Base-by-base conservation (phyloP, 495 filamentous ascomycete genomes). In the Staphylotrichum tortipilum region DNA sequence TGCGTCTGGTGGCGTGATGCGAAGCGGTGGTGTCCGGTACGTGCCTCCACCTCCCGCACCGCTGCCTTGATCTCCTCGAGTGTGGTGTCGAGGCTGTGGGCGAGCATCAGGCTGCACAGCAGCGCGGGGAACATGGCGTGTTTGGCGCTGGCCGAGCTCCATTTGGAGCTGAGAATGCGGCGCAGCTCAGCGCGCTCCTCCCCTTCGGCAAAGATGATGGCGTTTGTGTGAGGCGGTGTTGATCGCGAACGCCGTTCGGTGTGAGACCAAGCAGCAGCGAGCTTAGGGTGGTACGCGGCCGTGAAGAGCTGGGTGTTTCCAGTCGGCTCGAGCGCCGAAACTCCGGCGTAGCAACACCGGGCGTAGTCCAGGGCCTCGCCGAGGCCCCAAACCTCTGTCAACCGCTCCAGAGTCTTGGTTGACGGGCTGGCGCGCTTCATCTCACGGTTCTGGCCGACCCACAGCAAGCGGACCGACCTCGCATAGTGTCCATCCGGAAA, bases 81-180 rank as follows among this genome's bases (percentile, higher is more conserved):
- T 5, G 56, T 63, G 14, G 11, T 43, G 43, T 66, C 54, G 4
- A 66, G 48, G 19, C 57, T 52, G 15, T 52, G 54, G 36, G 53
- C 53, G 7, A 66, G 53, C 45, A 60, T 46, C 24, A 66, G 26
- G 21, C 47, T 50, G 37, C 52, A 60, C 0, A 64, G 11, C 4
- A 64, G 35, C 24, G 58, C 56, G 0, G 63, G 63, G 21, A 66
- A 66, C 58, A 64, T 64, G 44, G 61, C 18, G 31, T 60, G 50
- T 5, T 22, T 26, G 10, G 45, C 28, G 4, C 53, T 47, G 3
- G 38, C 4, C 0, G 42, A 12, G 10, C 34, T 33, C 63, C 63
- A 66, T 15, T 39, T 14, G 5, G 55, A 56, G 15, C 30, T n/a
- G 11, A 64, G 54, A 7, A 54, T 46, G 10, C 49, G 51, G 8